These are phyloP conservation scores for Cutaneotrichosporon cyanovorans DNA, from an alignment of 1,284 basidiomycete genomes.

Conservation along the genomic window DNA sequence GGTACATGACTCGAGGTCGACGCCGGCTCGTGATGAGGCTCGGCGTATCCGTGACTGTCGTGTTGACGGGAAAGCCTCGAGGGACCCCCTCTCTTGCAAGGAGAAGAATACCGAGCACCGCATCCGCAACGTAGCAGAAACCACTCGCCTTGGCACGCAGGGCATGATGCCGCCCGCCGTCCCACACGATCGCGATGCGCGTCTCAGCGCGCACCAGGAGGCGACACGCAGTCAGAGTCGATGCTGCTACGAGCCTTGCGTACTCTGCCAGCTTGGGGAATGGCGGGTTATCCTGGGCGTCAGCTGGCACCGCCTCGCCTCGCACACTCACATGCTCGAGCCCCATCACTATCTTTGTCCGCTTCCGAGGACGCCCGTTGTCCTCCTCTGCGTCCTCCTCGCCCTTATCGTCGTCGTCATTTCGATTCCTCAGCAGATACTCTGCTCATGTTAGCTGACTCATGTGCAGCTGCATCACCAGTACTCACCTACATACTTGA, in stretches of 20 bases:
- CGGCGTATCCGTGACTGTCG: background rate
- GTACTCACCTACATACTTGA: conserved; percentile 41
- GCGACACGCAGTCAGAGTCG: conserved; percentile 63
- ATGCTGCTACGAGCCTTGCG: conserved; percentile 64
- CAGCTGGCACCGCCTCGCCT: conserved; percentile 2
- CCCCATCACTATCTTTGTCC: conserved; percentile 50
- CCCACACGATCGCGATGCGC: conserved; percentile 71
- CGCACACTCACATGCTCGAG: conserved; percentile 57
- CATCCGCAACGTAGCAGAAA: conserved; percentile 91
- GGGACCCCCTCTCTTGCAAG: conserved; percentile 18
- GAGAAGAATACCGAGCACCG: conserved; percentile 62
- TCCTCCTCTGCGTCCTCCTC: conserved; percentile 9
- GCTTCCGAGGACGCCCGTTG: conserved; percentile 20
- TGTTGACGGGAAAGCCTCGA: no score
- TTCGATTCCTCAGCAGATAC: conserved; percentile 11
- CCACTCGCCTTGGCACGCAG: conserved; percentile 65
- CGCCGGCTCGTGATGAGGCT: background rate
- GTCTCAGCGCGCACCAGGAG: conserved; percentile 52
- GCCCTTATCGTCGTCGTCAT: background rate
- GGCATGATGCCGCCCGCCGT: conserved; percentile 56
- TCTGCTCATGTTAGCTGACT: conserved; percentile 8
- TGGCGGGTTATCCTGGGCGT: conserved; percentile 66
- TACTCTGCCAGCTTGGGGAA: conserved; percentile 67
- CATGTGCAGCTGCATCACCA: background rate
- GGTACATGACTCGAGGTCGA: conserved; percentile 68